Conservation (phyloP, 2,329 filamentous ascomycete species). For the Ophiosphaerella herpotricha region DNA sequence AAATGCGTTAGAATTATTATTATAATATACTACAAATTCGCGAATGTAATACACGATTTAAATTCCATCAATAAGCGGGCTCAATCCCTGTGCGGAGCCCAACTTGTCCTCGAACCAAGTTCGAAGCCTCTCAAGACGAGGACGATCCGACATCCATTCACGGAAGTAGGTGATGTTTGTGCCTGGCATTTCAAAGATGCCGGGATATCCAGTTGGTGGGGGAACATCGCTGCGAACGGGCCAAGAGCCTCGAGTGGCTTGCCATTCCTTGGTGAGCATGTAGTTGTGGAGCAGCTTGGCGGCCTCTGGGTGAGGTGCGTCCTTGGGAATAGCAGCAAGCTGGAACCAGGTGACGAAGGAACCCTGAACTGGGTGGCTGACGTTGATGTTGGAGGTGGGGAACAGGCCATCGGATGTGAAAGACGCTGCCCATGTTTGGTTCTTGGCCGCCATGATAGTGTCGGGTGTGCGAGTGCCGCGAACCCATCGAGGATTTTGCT, state of each 20-base stretch:
- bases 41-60: not conserved
- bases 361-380: slow-evolving; percentile 15
- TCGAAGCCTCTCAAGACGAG: slow-evolving; percentile 48
- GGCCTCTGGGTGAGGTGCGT: slow-evolving; percentile 56
- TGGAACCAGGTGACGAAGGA: slow-evolving; percentile 57
- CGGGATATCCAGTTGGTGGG: slow-evolving; percentile 31
- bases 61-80: slow-evolving; percentile 38
- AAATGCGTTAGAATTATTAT: too few species aligned
- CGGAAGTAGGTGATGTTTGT: slow-evolving; percentile 49
- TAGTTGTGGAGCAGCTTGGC: slow-evolving; percentile 58
- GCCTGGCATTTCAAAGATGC: slow-evolving; percentile 33
- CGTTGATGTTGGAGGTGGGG: slow-evolving; percentile 1
- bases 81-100: slow-evolving; percentile 51
- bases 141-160: slow-evolving; percentile 51
- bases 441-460: slow-evolving; percentile 37
- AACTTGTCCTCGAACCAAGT: slow-evolving; percentile 51
- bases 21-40: too few species aligned
- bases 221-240: slow-evolving; percentile 45
- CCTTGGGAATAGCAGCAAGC: slow-evolving; percentile 53
- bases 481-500: slow-evolving; percentile 59
- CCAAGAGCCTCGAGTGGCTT: slow-evolving; percentile 40
- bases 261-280: slow-evolving; percentile 51
- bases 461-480: slow-evolving; percentile 55
- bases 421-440: slow-evolving; percentile 23
- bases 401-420: slow-evolving; percentile 17